Percentiles rank a stretch among this genome's conserved stretches.
phyloP scores from a whole-genome alignment of 345 rosid genomes.

The Pistacia atlantica region DNA sequence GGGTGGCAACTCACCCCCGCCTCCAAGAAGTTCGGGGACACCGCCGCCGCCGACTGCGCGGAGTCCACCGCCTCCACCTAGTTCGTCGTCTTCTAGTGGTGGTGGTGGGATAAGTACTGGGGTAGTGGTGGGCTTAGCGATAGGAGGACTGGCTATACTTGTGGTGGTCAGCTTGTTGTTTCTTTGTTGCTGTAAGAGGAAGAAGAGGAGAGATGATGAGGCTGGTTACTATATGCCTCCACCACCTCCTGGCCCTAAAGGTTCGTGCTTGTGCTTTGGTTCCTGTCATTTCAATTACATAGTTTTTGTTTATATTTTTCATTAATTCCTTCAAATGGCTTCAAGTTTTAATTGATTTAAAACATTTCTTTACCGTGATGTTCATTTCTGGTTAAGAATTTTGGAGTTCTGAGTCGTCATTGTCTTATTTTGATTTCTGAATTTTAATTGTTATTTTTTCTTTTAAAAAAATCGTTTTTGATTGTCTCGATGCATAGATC shows the following conservation, averaged over 20 bases:
- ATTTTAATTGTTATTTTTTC: background rate
- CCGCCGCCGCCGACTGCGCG: constrained; percentile 33
- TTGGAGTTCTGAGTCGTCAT: background rate
- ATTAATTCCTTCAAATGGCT: background rate
- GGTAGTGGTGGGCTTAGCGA: constrained; percentile 63
- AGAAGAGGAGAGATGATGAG: constrained; percentile 48
- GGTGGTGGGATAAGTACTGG: constrained; percentile 42
- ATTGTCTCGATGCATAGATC: background rate
- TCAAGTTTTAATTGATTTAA: background rate
- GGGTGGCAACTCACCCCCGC: constrained; percentile 33
- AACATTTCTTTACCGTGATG: background rate
- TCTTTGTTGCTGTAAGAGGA: constrained; percentile 60
- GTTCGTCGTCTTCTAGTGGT: constrained; percentile 25
- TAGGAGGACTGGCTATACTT: constrained; percentile 58
- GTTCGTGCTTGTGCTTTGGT: constrained; percentile 29
- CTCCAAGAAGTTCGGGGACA: constrained; percentile 29
- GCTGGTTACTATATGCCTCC: constrained; percentile 48
- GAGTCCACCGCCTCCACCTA: constrained; percentile 37
- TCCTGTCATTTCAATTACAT: background rate
- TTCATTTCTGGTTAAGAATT: constrained; percentile 3
- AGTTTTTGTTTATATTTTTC: background rate
- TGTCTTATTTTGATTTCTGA: background rate
- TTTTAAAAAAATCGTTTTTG: background rate
- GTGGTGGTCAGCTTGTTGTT: constrained; percentile 46
- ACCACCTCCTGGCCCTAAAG: constrained; percentile 57